Conservation (phyloP, 345 rosid genomes). For the Fremontodendron californicum region DNA sequence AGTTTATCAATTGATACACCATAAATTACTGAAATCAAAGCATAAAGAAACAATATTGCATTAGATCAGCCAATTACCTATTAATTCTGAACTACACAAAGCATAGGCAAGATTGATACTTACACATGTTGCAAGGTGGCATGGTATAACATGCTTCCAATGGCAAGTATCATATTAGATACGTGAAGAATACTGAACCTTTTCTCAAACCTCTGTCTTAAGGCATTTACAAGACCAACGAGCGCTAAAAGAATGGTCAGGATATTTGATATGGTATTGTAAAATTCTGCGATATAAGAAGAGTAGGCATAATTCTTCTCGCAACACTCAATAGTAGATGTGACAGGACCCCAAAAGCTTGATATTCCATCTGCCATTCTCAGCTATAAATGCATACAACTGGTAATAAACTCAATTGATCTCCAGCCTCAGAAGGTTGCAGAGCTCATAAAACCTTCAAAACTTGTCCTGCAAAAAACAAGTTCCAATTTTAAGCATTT, state of each 20-base stretch:
- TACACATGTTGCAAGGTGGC: conserved; percentile 77
- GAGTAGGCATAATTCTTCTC: conserved; percentile 74
- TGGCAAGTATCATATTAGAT: no score
- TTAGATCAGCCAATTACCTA: not conserved
- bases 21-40: not conserved
- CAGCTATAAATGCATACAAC: conserved; percentile 9
- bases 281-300: conserved; percentile 84
- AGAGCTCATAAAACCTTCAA: conserved; percentile 27
- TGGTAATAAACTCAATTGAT: not conserved
- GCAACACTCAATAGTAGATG: conserved; percentile 74
- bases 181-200: conserved; percentile 81
- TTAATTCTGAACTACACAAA: not conserved
- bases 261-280: conserved; percentile 71
- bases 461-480: conserved; percentile 6
- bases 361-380: conserved; percentile 75
- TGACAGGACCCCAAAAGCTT: conserved; percentile 98
- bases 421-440: conserved; percentile 15
- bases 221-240: conserved; percentile 72
- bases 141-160: conserved; percentile 84
- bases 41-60: conserved; percentile 3
- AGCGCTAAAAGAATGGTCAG: conserved; percentile 75
- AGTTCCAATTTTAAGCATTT: not conserved
- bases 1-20: not conserved
- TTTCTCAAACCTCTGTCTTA: conserved; percentile 89
- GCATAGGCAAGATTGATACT: conserved; percentile 23